These are phyloP conservation scores for Pulveroboletus sp. DNA, from an alignment of 768 basidiomycete genomes.

Conservation along the genomic window DNA sequence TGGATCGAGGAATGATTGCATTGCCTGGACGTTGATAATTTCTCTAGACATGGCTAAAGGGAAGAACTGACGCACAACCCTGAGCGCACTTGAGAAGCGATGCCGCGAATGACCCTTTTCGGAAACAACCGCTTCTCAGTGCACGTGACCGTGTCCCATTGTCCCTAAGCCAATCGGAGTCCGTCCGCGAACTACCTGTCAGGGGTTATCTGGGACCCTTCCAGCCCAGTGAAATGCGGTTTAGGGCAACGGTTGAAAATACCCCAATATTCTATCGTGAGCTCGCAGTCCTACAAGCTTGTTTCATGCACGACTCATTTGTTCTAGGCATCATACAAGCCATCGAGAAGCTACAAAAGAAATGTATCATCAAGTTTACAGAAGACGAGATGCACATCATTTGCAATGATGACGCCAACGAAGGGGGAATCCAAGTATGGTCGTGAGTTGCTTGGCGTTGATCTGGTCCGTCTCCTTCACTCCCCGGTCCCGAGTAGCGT, in stretches of 20 bases:
- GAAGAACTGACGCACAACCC: conserved; percentile 12
- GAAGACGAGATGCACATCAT: conserved; percentile 76
- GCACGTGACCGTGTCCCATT: conserved; percentile 27
- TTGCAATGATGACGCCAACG: conserved; percentile 74
- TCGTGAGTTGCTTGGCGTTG: conserved; percentile 45
- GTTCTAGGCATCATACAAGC: conserved; percentile 70
- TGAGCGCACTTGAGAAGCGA: conserved; percentile 10
- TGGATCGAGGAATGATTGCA: conserved; percentile 5
- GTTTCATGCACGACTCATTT: not conserved
- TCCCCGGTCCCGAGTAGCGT: conserved; percentile 41
- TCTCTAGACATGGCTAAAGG: conserved; percentile 59
- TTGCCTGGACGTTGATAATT: conserved; percentile 78
- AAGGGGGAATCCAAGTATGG: conserved; percentile 89
- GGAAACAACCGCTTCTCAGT: conserved; percentile 10
- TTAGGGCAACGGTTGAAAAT: conserved; percentile 57
- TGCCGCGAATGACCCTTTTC: conserved; percentile 9
- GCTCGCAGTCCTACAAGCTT: conserved; percentile 11
- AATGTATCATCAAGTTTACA: conserved; percentile 76
- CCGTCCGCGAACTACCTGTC: no score
- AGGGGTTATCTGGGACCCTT: no score
- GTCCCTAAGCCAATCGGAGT: no score
- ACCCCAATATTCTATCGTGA: conserved; percentile 53
- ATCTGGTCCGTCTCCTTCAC: conserved; percentile 7
- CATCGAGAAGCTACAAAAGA: conserved; percentile 80
- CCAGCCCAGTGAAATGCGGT: conserved; percentile 59